Conservation (phyloP, 495 filamentous ascomycete species). For the Xylaria cubensis region DNA sequence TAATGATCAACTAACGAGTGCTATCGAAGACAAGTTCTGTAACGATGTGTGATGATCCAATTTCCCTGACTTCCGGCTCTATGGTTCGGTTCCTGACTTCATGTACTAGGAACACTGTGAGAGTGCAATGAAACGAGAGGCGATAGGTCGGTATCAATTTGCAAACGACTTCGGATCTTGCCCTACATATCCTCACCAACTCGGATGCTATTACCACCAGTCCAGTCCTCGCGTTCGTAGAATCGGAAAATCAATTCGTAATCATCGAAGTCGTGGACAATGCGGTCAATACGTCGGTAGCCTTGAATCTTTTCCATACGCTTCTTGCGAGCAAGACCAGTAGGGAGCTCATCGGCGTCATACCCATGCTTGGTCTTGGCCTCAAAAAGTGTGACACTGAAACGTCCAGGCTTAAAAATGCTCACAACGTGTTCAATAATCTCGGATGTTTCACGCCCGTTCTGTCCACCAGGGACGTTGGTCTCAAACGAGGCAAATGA, state of each 20-base stretch:
- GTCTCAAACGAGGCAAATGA: constrained; percentile 99
- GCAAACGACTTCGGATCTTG: constrained; percentile 19
- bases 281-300: constrained; percentile 90
- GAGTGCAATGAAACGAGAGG: constrained; percentile 24
- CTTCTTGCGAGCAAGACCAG: constrained; percentile 55
- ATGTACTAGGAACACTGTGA: constrained; percentile 19
- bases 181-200: constrained; percentile 61
- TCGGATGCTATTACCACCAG: constrained; percentile 71
- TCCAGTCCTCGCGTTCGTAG: constrained; percentile 93
- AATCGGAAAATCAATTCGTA: constrained; percentile 97
- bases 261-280: constrained; percentile 96
- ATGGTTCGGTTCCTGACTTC: neutral
- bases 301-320: constrained; percentile 85
- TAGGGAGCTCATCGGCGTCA: constrained; percentile 52
- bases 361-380: constrained; percentile 64
- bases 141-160: constrained; percentile 10
- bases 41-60: constrained; percentile 19
- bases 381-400: constrained; percentile 97
- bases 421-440: constrained; percentile 91
- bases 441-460: constrained; percentile 85
- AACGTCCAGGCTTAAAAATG: constrained; percentile 95
- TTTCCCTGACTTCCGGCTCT: constrained; percentile 15
- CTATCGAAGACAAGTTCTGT: constrained; percentile 22
- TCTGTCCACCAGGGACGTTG: constrained; percentile 91
- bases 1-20: constrained; percentile 24